Evolutionary conservation across 2,329 filamentous ascomycete genomes (phyloP), one percentile per base, ranked within the genome.

Genomic region (Alternaria triticina): DNA sequence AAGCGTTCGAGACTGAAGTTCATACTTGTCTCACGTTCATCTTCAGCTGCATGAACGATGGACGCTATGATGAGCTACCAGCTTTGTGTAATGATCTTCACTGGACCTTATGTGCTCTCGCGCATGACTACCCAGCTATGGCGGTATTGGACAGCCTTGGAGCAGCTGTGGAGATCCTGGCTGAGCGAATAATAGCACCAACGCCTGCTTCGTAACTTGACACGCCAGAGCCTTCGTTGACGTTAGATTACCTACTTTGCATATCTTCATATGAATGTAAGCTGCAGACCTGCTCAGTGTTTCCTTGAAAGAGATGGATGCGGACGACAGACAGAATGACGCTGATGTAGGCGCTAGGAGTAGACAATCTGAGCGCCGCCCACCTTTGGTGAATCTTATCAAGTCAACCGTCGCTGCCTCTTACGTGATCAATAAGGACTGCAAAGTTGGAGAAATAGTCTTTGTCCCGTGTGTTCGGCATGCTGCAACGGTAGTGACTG

Each of bases 141-240:
- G 30, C n/a, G 5, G 15, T 56, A 11, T 46, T 63, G 28, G 17
- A 40, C 7, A 56, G 47, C 33, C 59, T 61, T 17, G 44, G 47
- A 5, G 36, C 43, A 40, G 43, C 40, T 47, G 51, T 64, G 2
- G 64, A 61, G 40, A 40, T 61, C 28, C 57, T 60, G 13, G 50
- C 49, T 30, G 50, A 56, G 57, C 43, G 50, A 1, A 47, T 55
- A 30, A n/a, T 60, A 20, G 28, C 30, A 1, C 13, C 49, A 1
- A 28, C 33, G 15, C 7, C 36, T 44, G 33, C 33, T 52, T 20
- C 49, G 17, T 60, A 40, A 30, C 10, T 55, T 45, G 7, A n/a
- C 23, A 9, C 1, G 4, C 36, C 17, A 17, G 36, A 40, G 36
- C 36, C 0, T 40, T 1, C 36, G 8, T 40, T 40, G 9, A 17